A percentile compares a stretch with the other conserved stretches of the same genome.
Evolutionary conservation across 345 rosid genomes (phyloP).

Genomic region (Geranium brycei): DNA sequence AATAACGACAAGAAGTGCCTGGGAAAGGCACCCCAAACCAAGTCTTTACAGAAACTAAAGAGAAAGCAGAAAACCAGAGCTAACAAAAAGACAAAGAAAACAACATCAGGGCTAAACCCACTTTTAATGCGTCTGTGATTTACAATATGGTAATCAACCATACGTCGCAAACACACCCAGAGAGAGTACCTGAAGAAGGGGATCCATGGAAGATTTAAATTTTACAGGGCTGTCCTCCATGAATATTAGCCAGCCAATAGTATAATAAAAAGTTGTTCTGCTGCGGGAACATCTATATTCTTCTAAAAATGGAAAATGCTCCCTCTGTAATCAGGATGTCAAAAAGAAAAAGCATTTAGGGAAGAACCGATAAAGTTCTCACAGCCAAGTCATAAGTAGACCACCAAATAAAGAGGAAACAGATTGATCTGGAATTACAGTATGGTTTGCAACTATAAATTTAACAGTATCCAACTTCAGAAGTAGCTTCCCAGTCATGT

Average conservation of each 20-base stretch:
- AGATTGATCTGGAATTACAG: conserved; percentile 39
- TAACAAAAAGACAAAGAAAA: neutral
- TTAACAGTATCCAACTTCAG: conserved; percentile 81
- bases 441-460: conserved; percentile 87
- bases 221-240: conserved; percentile 95
- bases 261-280: conserved; percentile 91
- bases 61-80: too few species aligned
- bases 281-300: conserved; percentile 88
- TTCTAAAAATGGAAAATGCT: conserved; percentile 87
- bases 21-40: too few species aligned
- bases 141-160: neutral
- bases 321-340: conserved; percentile 52
- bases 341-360: conserved; percentile 3
- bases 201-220: conserved; percentile 96
- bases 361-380: conserved; percentile 1
- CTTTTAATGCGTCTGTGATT: neutral
- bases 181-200: conserved; percentile 58
- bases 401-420: conserved; percentile 3
- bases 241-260: conserved; percentile 91
- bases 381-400: conserved; percentile 6
- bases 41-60: too few species aligned
- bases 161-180: neutral
- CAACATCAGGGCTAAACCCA: neutral
- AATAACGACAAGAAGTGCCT: neutral
- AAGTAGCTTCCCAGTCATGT: conserved; percentile 97